Conservation (phyloP, 192 early-diverging fungal genomes). For the Coemansia nantahalensis region DNA sequence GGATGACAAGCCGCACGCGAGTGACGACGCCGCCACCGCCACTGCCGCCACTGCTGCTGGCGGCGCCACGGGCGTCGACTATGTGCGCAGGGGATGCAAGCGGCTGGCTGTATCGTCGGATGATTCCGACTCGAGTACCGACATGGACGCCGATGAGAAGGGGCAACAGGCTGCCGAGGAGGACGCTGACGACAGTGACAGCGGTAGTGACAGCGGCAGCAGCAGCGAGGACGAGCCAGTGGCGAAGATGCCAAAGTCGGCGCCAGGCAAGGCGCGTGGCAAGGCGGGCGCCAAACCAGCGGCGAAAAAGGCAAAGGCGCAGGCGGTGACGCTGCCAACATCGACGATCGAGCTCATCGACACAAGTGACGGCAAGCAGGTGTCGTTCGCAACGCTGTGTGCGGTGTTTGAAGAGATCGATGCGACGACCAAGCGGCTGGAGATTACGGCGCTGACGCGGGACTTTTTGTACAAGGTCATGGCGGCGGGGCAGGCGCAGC, state of each 20-base stretch:
- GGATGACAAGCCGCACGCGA: no score
- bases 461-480: conserved; percentile 44
- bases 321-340: conserved; percentile 6
- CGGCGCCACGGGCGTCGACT: no score
- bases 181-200: background rate
- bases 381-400: conserved; percentile 84
- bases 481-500: conserved; percentile 30
- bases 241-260: background rate
- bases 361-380: conserved; percentile 35
- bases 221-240: background rate
- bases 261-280: no score
- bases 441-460: conserved; percentile 35
- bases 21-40: no score
- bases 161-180: no score
- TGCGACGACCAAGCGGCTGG: conserved; percentile 75
- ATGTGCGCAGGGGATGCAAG: conserved; percentile 5
- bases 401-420: conserved; percentile 88
- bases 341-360: conserved; percentile 21
- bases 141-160: conserved; percentile 1
- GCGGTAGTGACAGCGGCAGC: no score
- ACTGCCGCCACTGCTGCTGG: background rate
- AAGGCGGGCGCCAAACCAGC: conserved; percentile 1
- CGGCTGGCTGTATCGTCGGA: conserved; percentile 16
- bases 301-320: conserved; percentile 5
- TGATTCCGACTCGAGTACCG: conserved; percentile 5